These are phyloP conservation scores for Coriolopsis trogii DNA, from an alignment of 1,284 basidiomycete genomes.

Conservation along the genomic window DNA sequence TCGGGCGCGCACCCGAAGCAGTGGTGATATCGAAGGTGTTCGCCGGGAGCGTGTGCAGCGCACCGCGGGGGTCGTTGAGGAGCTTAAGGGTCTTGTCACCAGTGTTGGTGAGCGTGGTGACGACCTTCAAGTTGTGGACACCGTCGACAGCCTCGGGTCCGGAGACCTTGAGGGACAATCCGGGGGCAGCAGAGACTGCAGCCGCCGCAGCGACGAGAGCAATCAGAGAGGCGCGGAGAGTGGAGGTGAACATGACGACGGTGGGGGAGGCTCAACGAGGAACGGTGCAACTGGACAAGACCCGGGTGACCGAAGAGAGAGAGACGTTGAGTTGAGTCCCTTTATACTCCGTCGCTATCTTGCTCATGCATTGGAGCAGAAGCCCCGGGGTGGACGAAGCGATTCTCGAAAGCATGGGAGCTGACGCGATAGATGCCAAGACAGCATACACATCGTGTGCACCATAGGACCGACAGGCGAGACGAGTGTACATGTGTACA, in stretches of 20 bases:
- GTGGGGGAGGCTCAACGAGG: slow-evolving; percentile 4
- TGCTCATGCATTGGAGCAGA: no score
- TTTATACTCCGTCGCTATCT: slow-evolving; percentile 7
- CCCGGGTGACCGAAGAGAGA: slow-evolving; percentile 9
- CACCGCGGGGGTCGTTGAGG: slow-evolving; percentile 47
- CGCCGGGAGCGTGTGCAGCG: slow-evolving; percentile 44
- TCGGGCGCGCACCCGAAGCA: slow-evolving; percentile 38
- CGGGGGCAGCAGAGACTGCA: slow-evolving; percentile 28
- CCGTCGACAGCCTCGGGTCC: slow-evolving; percentile 41
- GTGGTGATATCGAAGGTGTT: slow-evolving; percentile 46
- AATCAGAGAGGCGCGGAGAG: slow-evolving; percentile 28
- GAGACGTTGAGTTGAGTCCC: neutral
- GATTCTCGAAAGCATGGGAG: no score
- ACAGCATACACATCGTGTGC: no score
- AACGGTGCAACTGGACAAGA: slow-evolving; percentile 11
- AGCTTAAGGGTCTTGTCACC: slow-evolving; percentile 50
- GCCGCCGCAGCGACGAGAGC: slow-evolving; percentile 28
- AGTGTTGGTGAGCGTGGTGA: slow-evolving; percentile 47
- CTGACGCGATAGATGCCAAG: no score
- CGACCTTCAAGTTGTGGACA: slow-evolving; percentile 45
- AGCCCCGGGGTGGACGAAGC: no score
- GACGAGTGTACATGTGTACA: no score
- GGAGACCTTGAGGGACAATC: slow-evolving; percentile 29
- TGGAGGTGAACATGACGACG: slow-evolving; percentile 27
- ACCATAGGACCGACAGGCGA: no score